Evolutionary conservation across 257 asterid genomes (phyloP).

Genomic region (Nicotiana otophora): DNA sequence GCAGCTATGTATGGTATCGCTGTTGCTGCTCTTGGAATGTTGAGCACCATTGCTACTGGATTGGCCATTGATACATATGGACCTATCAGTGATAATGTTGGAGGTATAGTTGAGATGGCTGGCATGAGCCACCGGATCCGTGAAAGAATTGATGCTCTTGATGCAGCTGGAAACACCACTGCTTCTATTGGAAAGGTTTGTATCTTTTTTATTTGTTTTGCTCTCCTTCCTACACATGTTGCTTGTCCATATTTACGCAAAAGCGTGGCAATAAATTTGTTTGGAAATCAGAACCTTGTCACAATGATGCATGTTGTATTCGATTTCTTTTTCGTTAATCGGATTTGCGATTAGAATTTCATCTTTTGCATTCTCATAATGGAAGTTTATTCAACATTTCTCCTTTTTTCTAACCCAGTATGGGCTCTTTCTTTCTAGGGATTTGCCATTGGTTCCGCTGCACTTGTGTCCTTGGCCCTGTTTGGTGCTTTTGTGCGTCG

Average conservation of each 20-base stretch:
- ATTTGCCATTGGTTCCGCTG: constrained; percentile 94
- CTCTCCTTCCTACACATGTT: background rate
- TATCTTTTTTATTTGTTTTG: background rate
- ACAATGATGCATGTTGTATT: background rate
- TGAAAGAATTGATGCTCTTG: no score
- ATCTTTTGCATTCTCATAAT: background rate
- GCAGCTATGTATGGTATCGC: no score
- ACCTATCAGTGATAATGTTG: no score
- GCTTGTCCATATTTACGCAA: no score
- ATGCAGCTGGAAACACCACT: no score
- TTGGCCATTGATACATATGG: no score
- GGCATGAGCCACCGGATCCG: no score
- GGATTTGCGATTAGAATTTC: background rate
- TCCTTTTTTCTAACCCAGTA: background rate
- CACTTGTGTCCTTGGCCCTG: constrained; percentile 75
- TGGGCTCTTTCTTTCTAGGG: constrained; percentile 34
- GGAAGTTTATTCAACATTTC: background rate
- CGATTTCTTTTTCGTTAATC: background rate
- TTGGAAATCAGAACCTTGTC: background rate
- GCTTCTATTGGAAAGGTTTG: no score
- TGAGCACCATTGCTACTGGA: no score
- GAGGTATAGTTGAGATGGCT: no score
- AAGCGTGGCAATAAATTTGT: background rate
- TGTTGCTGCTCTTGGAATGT: no score
- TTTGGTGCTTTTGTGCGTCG: no score